A percentile compares a stretch with the other conserved stretches of the same genome.
Evolutionary conservation across 352 stramenopile species (phyloP).

Genomic region (Phytopythium vexans): DNA sequence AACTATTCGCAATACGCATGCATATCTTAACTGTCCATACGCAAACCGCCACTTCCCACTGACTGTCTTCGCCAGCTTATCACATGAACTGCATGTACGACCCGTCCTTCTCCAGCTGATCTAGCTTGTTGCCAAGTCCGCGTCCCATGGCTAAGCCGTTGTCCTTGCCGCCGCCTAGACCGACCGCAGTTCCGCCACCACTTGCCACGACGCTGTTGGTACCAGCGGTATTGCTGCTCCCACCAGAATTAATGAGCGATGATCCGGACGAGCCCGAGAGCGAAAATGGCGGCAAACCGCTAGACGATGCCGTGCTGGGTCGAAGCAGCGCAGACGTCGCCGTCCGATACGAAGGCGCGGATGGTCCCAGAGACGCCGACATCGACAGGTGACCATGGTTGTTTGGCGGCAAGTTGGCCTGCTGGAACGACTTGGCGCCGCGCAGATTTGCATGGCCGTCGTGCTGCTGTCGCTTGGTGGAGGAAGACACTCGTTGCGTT

Average conservation of each 20-base stretch:
- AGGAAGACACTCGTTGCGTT: slow-evolving; percentile 8
- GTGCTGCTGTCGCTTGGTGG: slow-evolving; percentile 31
- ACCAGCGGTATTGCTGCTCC: slow-evolving; percentile 7
- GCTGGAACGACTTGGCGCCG: slow-evolving; percentile 26
- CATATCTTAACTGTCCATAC: too few species aligned
- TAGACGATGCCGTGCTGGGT: slow-evolving; percentile 16
- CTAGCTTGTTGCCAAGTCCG: slow-evolving; percentile 65
- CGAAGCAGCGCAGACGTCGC: slow-evolving; percentile 30
- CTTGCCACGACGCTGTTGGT: slow-evolving; percentile 7
- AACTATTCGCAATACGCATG: too few species aligned
- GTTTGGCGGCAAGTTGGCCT: slow-evolving; percentile 15
- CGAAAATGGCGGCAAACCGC: slow-evolving; percentile 34
- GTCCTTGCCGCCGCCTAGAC: slow-evolving; percentile 1
- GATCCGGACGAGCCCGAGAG: slow-evolving; percentile 21
- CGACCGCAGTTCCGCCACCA: not conserved
- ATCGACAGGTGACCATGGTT: slow-evolving; percentile 16
- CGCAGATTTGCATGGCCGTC: slow-evolving; percentile 11
- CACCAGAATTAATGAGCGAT: slow-evolving; percentile 23
- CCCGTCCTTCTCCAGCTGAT: slow-evolving; percentile 74
- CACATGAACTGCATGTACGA: slow-evolving; percentile 43
- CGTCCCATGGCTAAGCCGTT: slow-evolving; percentile 18
- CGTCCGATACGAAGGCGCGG: slow-evolving; percentile 19
- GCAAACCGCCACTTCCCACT: too few species aligned
- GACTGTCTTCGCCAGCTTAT: not conserved
- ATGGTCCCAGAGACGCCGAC: slow-evolving; percentile 28